A percentile compares a stretch with the other conserved stretches of the same genome.
phyloP scores from a whole-genome alignment of 805 yeast species.

The Lachancea sp. region DNA sequence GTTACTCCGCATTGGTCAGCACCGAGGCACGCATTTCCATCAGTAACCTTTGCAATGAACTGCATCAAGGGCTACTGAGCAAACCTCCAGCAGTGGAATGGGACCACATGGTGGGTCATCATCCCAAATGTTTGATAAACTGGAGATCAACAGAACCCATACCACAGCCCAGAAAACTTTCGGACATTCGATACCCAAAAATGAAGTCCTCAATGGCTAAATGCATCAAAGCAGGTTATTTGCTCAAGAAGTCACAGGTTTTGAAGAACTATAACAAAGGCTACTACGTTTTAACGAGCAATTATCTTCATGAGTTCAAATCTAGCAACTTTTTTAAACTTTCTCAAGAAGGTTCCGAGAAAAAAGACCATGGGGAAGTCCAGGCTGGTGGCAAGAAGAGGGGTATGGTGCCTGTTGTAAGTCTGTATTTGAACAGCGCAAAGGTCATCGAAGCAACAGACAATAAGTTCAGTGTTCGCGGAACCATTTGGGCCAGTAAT shows the following conservation, averaged over 20 bases:
- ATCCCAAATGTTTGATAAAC: conserved; percentile 36
- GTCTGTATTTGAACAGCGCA: conserved; percentile 36
- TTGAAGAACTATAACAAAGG: conserved; percentile 54
- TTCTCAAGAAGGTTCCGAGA: conserved; percentile 7
- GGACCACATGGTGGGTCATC: conserved; percentile 54
- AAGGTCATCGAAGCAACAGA: conserved; percentile 31
- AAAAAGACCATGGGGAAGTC: conserved; percentile 11
- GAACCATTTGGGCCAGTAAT: conserved; percentile 28
- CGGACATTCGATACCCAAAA: conserved; percentile 49
- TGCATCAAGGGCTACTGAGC: conserved; percentile 40
- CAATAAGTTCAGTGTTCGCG: conserved; percentile 36
- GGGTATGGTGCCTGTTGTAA: conserved; percentile 42
- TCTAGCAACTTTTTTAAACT: conserved; percentile 30
- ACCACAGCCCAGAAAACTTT: conserved; percentile 41
- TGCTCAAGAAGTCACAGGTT: conserved; percentile 56
- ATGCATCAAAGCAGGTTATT: conserved; percentile 52
- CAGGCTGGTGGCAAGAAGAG: conserved; percentile 35
- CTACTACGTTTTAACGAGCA: conserved; percentile 63
- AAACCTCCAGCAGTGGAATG: conserved; percentile 63
- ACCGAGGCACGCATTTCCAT: conserved; percentile 49
- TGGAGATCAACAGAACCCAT: conserved; percentile 35
- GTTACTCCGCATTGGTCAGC: conserved; percentile 46
- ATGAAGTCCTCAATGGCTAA: conserved; percentile 45
- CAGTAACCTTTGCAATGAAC: conserved; percentile 43
- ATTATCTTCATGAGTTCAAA: conserved; percentile 61